These are phyloP conservation scores for Brachypodium distachyon DNA, from an alignment of 202 grass and related monocot species.

Conservation along the genomic window DNA sequence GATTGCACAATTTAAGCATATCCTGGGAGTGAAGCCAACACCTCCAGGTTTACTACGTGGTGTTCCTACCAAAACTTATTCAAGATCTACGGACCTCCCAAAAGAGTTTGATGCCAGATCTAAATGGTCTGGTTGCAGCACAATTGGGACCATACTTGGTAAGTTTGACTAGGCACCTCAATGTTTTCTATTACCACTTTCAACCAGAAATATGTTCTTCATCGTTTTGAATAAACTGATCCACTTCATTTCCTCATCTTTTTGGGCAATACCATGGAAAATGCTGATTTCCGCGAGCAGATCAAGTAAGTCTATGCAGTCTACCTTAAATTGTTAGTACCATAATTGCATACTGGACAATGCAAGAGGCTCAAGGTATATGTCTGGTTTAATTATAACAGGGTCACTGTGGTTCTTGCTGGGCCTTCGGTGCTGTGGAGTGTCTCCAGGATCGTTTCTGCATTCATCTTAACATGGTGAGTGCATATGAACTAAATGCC, in stretches of 20 bases:
- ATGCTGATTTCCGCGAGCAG: conserved; percentile 30
- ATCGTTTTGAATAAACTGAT: conserved; percentile 15
- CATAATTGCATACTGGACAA: not conserved
- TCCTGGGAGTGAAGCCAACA: conserved; percentile 72
- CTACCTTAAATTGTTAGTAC: not conserved
- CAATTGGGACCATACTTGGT: conserved; percentile 84
- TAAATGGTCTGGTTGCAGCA: conserved; percentile 68
- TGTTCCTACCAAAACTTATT: conserved; percentile 47
- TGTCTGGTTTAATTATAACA: conserved; percentile 20
- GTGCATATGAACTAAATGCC: not conserved
- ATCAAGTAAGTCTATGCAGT: conserved; percentile 59
- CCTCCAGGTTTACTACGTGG: conserved; percentile 18
- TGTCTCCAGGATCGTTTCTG: conserved; percentile 89
- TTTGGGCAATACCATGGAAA: not conserved
- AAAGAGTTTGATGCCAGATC: conserved; percentile 71
- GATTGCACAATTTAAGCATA: conserved; percentile 75
- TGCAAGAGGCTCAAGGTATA: not conserved
- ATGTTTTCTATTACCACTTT: not conserved
- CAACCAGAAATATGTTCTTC: not conserved
- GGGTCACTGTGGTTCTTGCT: conserved; percentile 94
- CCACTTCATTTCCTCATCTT: not conserved
- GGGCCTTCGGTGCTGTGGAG: conserved; percentile 92
- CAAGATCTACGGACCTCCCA: conserved; percentile 44
- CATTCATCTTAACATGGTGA: conserved; percentile 64
- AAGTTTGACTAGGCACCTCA: not conserved